Percentiles rank a stretch among this genome's conserved stretches.
Conservation (phyloP, 2,329 filamentous ascomycete species). For the Cladobotryum protrusum region DNA sequence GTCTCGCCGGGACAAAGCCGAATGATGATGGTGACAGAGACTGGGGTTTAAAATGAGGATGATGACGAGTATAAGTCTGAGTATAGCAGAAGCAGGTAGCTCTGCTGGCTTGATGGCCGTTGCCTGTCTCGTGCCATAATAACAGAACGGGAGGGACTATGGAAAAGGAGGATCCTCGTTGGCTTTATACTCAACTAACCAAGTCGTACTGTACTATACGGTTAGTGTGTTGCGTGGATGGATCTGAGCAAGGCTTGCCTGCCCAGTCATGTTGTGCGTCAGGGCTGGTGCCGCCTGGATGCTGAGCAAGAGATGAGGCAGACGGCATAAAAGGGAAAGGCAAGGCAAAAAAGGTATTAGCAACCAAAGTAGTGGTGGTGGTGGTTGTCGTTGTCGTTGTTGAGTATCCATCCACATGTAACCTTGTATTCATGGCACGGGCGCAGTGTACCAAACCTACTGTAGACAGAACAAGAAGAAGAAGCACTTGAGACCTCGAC, state of each 20-base stretch:
- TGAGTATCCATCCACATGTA: no score
- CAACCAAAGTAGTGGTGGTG: no score
- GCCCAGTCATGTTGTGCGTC: conserved; percentile 9
- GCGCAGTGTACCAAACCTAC: no score
- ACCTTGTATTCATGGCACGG: no score
- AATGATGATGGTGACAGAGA: background rate
- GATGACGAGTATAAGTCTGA: no score
- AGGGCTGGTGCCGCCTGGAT: conserved; percentile 6
- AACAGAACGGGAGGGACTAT: conserved; percentile 26
- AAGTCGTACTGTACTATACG: conserved; percentile 11
- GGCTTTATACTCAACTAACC: conserved; percentile 31
- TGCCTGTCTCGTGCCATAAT: conserved; percentile 39
- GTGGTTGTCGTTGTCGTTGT: no score
- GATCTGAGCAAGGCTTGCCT: conserved; percentile 14
- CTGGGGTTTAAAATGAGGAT: no score
- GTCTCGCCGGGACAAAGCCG: background rate
- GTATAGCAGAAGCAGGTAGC: conserved; percentile 17
- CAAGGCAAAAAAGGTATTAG: conserved; percentile 4
- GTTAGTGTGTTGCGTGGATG: conserved; percentile 11
- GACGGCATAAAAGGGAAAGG: conserved; percentile 3
- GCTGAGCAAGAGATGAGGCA: background rate
- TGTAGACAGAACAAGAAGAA: no score
- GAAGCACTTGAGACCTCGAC: no score
- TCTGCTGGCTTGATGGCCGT: conserved; percentile 33
- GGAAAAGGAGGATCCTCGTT: conserved; percentile 29